Percentiles rank a stretch among this genome's conserved stretches.
Conservation (phyloP, 1,284 basidiomycete genomes). For the Tausonia pullulans region DNA sequence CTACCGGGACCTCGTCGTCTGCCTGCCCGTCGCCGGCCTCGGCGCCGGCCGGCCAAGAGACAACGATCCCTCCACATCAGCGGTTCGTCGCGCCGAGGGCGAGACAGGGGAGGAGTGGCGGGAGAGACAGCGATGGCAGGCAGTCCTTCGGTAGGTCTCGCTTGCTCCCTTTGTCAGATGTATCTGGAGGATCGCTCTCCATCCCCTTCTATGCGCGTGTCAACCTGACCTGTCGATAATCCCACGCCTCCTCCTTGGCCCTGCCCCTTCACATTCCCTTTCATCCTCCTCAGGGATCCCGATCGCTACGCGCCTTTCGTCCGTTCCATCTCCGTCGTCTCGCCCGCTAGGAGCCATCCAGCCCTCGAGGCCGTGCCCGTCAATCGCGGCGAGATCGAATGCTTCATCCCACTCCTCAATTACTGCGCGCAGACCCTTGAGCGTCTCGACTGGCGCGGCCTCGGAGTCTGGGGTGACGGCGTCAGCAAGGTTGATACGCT, state of each 20-base stretch:
- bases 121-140: too few relatives aligned
- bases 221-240: too few relatives aligned
- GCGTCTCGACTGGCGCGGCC: conserved; percentile 7
- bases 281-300: not conserved
- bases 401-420: conserved; percentile 2
- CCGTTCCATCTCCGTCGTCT: not conserved
- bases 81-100: too few relatives aligned
- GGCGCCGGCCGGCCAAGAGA: too few relatives aligned
- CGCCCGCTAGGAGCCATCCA: not conserved
- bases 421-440: not conserved
- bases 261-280: not conserved
- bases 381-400: conserved; percentile 6
- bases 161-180: too few relatives aligned
- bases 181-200: too few relatives aligned
- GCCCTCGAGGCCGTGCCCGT: not conserved
- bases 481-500: conserved; percentile 3
- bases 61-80: too few relatives aligned
- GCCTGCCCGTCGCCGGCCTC: too few relatives aligned
- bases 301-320: conserved; percentile 5
- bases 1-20: too few relatives aligned
- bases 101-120: too few relatives aligned
- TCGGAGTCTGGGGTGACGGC: conserved; percentile 13
- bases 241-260: not conserved
- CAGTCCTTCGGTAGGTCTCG: too few relatives aligned
- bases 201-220: too few relatives aligned